These are phyloP conservation scores for Backusella psychrophila DNA, from an alignment of 192 early-diverging fungal genomes.

Conservation along the genomic window DNA sequence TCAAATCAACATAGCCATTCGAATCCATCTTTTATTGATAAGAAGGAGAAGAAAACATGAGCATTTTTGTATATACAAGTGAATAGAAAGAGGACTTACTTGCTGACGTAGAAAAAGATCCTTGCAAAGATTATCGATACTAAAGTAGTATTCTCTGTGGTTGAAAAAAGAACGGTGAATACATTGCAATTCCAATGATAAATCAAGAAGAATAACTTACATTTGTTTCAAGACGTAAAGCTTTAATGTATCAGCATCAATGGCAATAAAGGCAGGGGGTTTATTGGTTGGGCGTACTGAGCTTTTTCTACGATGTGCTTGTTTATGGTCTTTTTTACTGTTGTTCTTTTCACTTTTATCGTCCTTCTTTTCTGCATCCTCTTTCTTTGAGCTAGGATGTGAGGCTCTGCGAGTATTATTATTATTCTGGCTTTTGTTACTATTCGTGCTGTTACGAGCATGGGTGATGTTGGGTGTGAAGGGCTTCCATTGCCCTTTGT, in stretches of 20 bases:
- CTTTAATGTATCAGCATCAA: constrained; percentile 49
- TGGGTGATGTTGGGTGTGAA: constrained; percentile 30
- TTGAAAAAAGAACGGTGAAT: background rate
- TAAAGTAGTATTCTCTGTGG: constrained; percentile 88
- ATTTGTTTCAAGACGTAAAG: constrained; percentile 62
- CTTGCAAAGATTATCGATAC: constrained; percentile 94
- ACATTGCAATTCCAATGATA: background rate
- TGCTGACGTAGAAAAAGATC: constrained; percentile 88
- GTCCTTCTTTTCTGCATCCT: background rate
- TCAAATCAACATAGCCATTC: constrained; percentile 79
- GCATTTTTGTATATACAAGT: too few species aligned
- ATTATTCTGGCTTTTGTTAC: background rate
- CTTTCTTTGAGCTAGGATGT: background rate
- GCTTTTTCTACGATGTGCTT: background rate
- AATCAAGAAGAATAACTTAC: background rate
- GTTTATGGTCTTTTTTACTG: background rate
- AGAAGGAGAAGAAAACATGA: background rate
- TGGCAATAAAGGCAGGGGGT: background rate
- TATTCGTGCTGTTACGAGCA: constrained; percentile 6
- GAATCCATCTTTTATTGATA: constrained; percentile 64
- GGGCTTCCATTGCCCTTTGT: constrained; percentile 48
- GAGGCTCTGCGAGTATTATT: background rate
- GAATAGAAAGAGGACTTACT: background rate
- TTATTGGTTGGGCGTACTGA: constrained; percentile 15
- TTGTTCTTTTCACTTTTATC: background rate